These are phyloP conservation scores for Colletotrichum lupini DNA, from an alignment of 2,329 filamentous ascomycete species.

Conservation along the genomic window DNA sequence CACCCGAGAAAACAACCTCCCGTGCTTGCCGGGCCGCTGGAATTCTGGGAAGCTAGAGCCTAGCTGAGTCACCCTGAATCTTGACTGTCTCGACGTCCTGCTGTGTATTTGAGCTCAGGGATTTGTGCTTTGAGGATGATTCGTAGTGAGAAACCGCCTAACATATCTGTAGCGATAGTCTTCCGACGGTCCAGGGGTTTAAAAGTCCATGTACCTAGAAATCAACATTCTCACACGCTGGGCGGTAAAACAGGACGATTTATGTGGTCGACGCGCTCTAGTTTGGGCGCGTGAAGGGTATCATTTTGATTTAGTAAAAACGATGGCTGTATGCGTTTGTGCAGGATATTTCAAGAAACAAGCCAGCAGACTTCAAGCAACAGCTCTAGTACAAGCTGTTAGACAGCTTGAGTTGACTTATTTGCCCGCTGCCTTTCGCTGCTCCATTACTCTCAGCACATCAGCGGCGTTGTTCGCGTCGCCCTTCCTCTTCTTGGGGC, in stretches of 20 bases:
- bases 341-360: neutral
- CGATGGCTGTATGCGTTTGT: neutral
- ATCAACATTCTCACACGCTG: neutral
- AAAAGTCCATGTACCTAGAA: neutral
- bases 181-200: neutral
- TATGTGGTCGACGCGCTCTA: neutral
- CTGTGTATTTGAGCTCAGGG: neutral
- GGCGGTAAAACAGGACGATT: neutral
- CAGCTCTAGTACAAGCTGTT: neutral
- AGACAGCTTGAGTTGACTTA: neutral
- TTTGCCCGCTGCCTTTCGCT: conserved; percentile 53
- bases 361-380: neutral
- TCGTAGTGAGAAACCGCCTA: neutral
- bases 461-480: conserved; percentile 83
- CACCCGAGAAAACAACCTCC: conserved; percentile 1
- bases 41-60: neutral
- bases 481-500: conserved; percentile 80
- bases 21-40: conserved; percentile 10
- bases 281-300: neutral
- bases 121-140: neutral
- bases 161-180: neutral
- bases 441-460: conserved; percentile 82
- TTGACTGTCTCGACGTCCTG: conserved; percentile 17
- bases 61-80: conserved; percentile 17
- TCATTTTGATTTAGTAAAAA: neutral